Percentiles rank a stretch among this genome's conserved stretches.
Conservation (phyloP, 2,329 filamentous ascomycete genomes). For the Pseudohalonectria lignicola region DNA sequence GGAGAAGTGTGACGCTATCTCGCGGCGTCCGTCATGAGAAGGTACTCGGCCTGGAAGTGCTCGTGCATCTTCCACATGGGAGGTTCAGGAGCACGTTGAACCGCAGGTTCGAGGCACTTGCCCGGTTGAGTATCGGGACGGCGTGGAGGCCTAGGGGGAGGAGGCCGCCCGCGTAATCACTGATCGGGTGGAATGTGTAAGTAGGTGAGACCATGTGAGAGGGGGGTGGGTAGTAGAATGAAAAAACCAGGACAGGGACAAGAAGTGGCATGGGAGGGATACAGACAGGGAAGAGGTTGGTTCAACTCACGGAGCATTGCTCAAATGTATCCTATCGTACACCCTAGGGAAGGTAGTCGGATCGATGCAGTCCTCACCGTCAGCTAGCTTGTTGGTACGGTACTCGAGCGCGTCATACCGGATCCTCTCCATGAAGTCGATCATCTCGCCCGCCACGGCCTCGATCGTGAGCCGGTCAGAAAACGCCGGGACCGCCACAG, state of each 20-base stretch:
- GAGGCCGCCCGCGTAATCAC: slow-evolving; percentile 17
- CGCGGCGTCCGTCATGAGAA: slow-evolving; percentile 17
- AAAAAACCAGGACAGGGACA: neutral
- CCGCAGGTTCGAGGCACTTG: slow-evolving; percentile 10
- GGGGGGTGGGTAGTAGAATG: neutral
- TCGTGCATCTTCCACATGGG: slow-evolving; percentile 12
- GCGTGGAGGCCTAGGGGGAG: slow-evolving; percentile 13
- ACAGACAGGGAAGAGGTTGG: too few species aligned
- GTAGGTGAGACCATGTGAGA: neutral
- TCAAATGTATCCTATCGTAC: slow-evolving; percentile 18
- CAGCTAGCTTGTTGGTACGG: neutral
- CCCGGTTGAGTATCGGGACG: slow-evolving; percentile 13
- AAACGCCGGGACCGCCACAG: neutral
- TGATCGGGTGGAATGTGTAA: slow-evolving; percentile 1
- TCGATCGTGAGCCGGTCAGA: slow-evolving; percentile 9
- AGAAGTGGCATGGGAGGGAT: too few species aligned
- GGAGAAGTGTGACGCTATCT: slow-evolving; percentile 15
- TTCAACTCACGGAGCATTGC: slow-evolving; percentile 19
- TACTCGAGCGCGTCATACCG: slow-evolving; percentile 13
- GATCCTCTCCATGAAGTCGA: slow-evolving; percentile 16
- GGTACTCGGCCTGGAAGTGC: slow-evolving; percentile 16
- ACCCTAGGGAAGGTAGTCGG: slow-evolving; percentile 12
- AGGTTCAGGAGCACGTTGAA: slow-evolving; percentile 16
- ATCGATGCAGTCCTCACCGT: slow-evolving; percentile 5
- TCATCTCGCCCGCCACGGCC: slow-evolving; percentile 17